Conservation (phyloP, 345 rosid genomes). For the Arabis hirsuta region DNA sequence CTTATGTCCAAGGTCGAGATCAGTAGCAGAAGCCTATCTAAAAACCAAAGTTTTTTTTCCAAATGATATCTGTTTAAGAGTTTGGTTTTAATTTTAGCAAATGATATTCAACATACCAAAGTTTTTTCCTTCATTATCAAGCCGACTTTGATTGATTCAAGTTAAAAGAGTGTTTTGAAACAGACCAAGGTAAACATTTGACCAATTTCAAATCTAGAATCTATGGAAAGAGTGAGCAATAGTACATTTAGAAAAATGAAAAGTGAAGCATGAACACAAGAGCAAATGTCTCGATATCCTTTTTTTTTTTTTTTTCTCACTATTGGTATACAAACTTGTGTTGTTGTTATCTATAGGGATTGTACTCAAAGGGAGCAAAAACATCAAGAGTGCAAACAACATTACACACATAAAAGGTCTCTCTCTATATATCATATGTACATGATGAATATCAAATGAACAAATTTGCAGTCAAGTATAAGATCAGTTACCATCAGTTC, state of each 20-base stretch:
- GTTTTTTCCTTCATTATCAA: no score
- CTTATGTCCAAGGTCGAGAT: no score
- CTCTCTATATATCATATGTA: slow-evolving; percentile 4
- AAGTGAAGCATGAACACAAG: slow-evolving; percentile 1
- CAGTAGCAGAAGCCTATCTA: no score
- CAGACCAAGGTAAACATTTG: background rate
- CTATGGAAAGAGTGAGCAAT: background rate
- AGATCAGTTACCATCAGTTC: background rate
- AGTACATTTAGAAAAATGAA: background rate
- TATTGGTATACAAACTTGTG: background rate
- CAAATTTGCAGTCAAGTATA: background rate
- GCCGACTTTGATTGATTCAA: no score
- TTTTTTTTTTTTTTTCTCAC: background rate
- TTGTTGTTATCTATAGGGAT: background rate
- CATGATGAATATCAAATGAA: slow-evolving; percentile 8
- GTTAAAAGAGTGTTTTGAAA: background rate
- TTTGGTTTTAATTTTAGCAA: no score
- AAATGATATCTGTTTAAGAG: no score
- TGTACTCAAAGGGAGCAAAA: background rate
- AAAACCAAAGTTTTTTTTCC: no score
- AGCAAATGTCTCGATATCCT: background rate
- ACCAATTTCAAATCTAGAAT: background rate
- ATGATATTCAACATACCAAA: no score
- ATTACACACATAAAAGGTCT: background rate
- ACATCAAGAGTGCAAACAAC: background rate